Evolutionary conservation across 306 rosid genomes (phyloP).

Genomic region (Vicia villosa): DNA sequence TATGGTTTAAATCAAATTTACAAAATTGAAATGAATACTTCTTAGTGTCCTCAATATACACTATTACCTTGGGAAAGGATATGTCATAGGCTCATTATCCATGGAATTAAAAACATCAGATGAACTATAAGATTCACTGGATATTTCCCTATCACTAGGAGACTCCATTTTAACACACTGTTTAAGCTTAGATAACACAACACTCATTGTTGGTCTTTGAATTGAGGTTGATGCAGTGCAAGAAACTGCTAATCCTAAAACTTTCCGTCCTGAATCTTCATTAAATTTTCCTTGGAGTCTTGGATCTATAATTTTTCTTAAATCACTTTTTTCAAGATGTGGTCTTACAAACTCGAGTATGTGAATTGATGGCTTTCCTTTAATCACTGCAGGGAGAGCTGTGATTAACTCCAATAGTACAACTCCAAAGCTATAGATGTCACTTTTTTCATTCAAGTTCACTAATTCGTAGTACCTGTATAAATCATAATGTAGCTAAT

Average conservation of each 20-base stretch:
- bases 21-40: constrained; percentile 6
- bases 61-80: constrained; percentile 41
- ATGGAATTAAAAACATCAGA: constrained; percentile 43
- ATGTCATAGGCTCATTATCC: constrained; percentile 43
- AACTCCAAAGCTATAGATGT: constrained; percentile 63
- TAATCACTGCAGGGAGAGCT: constrained; percentile 55
- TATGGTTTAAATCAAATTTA: neutral
- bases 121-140: constrained; percentile 32
- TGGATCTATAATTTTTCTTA: constrained; percentile 47
- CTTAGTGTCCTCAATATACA: neutral
- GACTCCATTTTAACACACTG: constrained; percentile 46
- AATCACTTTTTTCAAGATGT: constrained; percentile 41
- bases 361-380: constrained; percentile 44
- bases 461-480: constrained; percentile 53
- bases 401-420: constrained; percentile 64
- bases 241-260: constrained; percentile 55
- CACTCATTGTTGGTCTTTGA: constrained; percentile 58
- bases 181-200: constrained; percentile 53
- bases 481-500: constrained; percentile 5
- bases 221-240: constrained; percentile 51
- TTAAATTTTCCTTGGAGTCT: constrained; percentile 50
- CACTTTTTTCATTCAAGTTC: constrained; percentile 64
- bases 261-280: constrained; percentile 39
- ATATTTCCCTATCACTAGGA: constrained; percentile 36
- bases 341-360: constrained; percentile 50